phyloP scores from a whole-genome alignment of 75 land plant genomes.

The Gnetum montanum region DNA sequence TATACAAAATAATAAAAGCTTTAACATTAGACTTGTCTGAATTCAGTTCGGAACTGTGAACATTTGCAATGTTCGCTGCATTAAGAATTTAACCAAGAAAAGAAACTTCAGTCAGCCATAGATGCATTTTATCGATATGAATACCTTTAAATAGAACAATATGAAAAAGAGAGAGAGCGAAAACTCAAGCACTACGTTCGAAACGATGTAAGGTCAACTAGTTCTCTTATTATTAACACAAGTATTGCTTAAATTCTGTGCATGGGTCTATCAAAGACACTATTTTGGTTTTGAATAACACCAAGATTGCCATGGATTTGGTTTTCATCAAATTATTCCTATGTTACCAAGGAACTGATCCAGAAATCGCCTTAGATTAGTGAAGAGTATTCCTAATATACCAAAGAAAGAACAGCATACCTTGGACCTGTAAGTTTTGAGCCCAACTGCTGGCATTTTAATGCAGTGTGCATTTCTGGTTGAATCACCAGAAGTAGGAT shows the following conservation, averaged over 20 bases:
- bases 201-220: too few species aligned
- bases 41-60: not conserved
- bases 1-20: too few species aligned
- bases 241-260: not conserved
- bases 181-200: too few species aligned
- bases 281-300: not conserved
- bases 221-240: too few species aligned
- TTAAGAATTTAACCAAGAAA: not conserved
- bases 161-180: too few species aligned
- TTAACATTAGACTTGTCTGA: not conserved
- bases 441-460: slow-evolving; percentile 57
- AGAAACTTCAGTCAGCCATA: not conserved
- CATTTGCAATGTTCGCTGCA: not conserved
- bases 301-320: not conserved
- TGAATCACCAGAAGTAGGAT: not conserved
- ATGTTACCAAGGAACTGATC: too few species aligned
- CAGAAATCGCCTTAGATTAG: not conserved
- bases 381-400: not conserved
- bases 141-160: too few species aligned
- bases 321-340: not conserved
- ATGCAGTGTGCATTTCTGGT: slow-evolving; percentile 5
- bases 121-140: slow-evolving; percentile 1
- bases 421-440: slow-evolving; percentile 65
- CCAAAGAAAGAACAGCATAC: slow-evolving; percentile 16
- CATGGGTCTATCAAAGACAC: not conserved